phyloP scores from a whole-genome alignment of 2,329 filamentous ascomycete genomes.

The Calonectria pauciramosa region DNA sequence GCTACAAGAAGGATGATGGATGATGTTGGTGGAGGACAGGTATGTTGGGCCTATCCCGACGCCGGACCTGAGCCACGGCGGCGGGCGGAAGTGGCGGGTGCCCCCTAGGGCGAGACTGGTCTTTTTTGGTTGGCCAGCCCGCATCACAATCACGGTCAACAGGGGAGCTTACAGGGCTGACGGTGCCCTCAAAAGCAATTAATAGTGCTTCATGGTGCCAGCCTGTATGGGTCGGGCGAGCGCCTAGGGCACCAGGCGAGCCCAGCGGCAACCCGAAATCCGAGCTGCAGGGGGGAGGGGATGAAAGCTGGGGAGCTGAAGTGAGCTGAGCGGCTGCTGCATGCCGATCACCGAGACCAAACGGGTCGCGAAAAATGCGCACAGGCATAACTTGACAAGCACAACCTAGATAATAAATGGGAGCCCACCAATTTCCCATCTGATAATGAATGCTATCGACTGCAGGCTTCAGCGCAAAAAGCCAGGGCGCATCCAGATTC shows the following conservation, averaged over 20 bases:
- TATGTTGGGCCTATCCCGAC: slow-evolving; percentile 11
- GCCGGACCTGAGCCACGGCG: slow-evolving; percentile 10
- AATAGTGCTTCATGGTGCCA: neutral
- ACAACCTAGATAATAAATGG: neutral
- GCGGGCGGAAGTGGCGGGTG: slow-evolving; percentile 5
- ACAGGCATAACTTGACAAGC: neutral
- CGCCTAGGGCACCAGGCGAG: neutral
- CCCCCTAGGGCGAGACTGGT: neutral
- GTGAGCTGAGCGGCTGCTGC: neutral
- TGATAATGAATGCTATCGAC: neutral
- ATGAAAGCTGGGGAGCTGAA: slow-evolving; percentile 3
- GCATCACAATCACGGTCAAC: neutral
- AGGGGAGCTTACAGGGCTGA: slow-evolving; percentile 5
- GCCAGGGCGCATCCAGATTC: neutral
- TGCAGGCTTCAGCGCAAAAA: neutral
- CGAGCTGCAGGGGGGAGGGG: slow-evolving; percentile 1
- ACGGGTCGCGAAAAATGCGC: neutral
- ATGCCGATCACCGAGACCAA: neutral
- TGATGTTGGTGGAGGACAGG: slow-evolving; percentile 11
- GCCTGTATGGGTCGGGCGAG: neutral
- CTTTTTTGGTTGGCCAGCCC: slow-evolving; percentile 1
- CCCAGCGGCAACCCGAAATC: slow-evolving; percentile 7
- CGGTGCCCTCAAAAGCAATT: neutral
- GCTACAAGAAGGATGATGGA: slow-evolving; percentile 10
- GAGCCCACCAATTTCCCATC: neutral